A percentile compares a stretch with the other conserved stretches of the same genome.
phyloP scores from a whole-genome alignment of 768 basidiomycete species.

The Serendipita vermifera region DNA sequence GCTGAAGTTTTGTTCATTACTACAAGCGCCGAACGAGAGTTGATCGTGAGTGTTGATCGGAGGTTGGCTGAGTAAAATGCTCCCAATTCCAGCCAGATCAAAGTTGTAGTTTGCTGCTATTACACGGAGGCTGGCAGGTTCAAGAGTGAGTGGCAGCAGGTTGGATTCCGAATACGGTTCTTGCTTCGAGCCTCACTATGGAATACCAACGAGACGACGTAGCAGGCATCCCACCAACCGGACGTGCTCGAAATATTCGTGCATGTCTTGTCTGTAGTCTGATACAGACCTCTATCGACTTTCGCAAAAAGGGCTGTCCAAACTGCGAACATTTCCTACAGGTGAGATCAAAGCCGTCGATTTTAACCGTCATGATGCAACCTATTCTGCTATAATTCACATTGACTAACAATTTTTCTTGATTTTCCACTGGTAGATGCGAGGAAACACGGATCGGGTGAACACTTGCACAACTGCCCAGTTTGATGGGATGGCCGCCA shows the following conservation, averaged over 20 bases:
- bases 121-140: too few relatives aligned
- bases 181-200: too few relatives aligned
- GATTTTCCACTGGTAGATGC: conserved; percentile 47
- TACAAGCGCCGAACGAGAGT: too few relatives aligned
- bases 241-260: conserved; percentile 61
- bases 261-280: conserved; percentile 92
- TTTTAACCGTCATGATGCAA: background rate
- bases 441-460: conserved; percentile 73
- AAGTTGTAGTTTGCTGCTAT: too few relatives aligned
- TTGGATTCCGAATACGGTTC: too few relatives aligned
- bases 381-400: background rate
- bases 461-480: conserved; percentile 77
- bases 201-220: background rate
- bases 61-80: too few relatives aligned
- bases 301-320: conserved; percentile 77
- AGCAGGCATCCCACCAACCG: conserved; percentile 43
- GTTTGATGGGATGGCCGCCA: conserved; percentile 84
- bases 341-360: conserved; percentile 40
- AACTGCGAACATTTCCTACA: conserved; percentile 95
- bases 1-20: too few relatives aligned
- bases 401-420: background rate
- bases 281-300: conserved; percentile 72
- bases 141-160: too few relatives aligned
- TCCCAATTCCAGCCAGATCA: too few relatives aligned
- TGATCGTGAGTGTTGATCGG: too few relatives aligned